These are phyloP conservation scores for Penicillium sumatraense DNA, from an alignment of 2,329 filamentous ascomycete species.

Conservation along the genomic window DNA sequence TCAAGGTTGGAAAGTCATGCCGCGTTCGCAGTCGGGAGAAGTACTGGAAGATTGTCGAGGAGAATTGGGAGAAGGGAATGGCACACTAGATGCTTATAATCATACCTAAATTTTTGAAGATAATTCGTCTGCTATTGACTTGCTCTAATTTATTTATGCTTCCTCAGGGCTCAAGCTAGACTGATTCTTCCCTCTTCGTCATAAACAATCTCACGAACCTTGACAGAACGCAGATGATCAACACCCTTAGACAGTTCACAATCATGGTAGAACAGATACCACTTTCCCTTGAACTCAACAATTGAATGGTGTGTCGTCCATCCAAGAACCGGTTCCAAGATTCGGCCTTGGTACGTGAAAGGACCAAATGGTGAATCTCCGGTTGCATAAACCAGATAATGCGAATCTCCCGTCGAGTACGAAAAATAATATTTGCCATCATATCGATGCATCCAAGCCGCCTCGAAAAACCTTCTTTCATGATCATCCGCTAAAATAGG, in stretches of 20 bases:
- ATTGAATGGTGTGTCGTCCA: slow-evolving; percentile 86
- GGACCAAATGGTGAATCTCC: slow-evolving; percentile 69
- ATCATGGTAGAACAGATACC: slow-evolving; percentile 80
- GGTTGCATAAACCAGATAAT: slow-evolving; percentile 72
- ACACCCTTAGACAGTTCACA: slow-evolving; percentile 69
- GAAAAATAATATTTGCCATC: slow-evolving; percentile 73
- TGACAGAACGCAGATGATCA: slow-evolving; percentile 73
- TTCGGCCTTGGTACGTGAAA: slow-evolving; percentile 72
- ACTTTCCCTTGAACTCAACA: slow-evolving; percentile 71
- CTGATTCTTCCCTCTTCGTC: slow-evolving; percentile 67
- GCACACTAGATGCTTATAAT: slow-evolving; percentile 35
- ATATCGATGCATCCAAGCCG: slow-evolving; percentile 78
- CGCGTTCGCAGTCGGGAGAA: slow-evolving; percentile 38
- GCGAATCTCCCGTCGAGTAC: slow-evolving; percentile 78
- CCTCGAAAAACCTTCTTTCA: slow-evolving; percentile 77
- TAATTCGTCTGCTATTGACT: too few species aligned
- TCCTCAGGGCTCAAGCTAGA: slow-evolving; percentile 32
- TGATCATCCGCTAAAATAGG: slow-evolving; percentile 70
- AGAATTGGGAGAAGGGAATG: slow-evolving; percentile 41
- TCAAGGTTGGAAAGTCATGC: slow-evolving; percentile 44
- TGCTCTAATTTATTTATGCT: too few species aligned
- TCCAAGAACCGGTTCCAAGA: slow-evolving; percentile 75
- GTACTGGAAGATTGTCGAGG: slow-evolving; percentile 43
- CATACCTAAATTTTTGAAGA: too few species aligned
- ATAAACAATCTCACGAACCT: slow-evolving; percentile 76